phyloP scores from a whole-genome alignment of 140 eudicot species.

The Stevia rebaudiana region DNA sequence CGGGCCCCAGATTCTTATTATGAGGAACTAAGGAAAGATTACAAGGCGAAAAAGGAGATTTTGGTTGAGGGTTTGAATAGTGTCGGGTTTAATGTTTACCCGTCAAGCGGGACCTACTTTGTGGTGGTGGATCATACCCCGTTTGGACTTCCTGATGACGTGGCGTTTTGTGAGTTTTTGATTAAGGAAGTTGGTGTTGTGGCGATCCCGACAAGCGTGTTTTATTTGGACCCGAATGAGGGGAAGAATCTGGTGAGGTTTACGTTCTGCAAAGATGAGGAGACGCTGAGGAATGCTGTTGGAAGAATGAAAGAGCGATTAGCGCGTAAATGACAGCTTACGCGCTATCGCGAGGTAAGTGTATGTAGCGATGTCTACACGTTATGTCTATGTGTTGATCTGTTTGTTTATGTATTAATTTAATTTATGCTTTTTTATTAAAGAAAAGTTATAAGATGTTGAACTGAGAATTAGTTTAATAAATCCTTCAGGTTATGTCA shows the following conservation, averaged over 20 bases:
- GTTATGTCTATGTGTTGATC: neutral
- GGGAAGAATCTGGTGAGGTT: constrained; percentile 93
- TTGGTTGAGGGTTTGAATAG: constrained; percentile 72
- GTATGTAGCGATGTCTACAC: neutral
- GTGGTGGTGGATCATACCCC: constrained; percentile 91
- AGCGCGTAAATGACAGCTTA: constrained; percentile 24
- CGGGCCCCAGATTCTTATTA: constrained; percentile 70
- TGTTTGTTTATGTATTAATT: neutral
- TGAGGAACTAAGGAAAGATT: constrained; percentile 62
- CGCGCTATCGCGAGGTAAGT: neutral
- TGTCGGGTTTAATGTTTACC: constrained; percentile 73
- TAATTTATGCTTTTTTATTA: neutral
- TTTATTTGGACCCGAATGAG: constrained; percentile 73
- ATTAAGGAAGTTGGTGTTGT: constrained; percentile 97
- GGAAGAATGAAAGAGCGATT: constrained; percentile 74
- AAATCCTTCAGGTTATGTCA: neutral
- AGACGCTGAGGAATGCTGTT: constrained; percentile 76
- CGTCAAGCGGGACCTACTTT: constrained; percentile 93
- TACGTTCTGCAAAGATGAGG: constrained; percentile 94
- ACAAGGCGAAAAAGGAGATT: constrained; percentile 64
- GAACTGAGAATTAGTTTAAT: neutral
- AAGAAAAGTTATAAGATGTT: neutral
- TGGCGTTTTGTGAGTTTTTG: constrained; percentile 84
- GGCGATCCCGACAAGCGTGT: constrained; percentile 93
- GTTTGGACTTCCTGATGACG: constrained; percentile 68